phyloP scores from a whole-genome alignment of 768 basidiomycete genomes.

The Termitomyces sp. region DNA sequence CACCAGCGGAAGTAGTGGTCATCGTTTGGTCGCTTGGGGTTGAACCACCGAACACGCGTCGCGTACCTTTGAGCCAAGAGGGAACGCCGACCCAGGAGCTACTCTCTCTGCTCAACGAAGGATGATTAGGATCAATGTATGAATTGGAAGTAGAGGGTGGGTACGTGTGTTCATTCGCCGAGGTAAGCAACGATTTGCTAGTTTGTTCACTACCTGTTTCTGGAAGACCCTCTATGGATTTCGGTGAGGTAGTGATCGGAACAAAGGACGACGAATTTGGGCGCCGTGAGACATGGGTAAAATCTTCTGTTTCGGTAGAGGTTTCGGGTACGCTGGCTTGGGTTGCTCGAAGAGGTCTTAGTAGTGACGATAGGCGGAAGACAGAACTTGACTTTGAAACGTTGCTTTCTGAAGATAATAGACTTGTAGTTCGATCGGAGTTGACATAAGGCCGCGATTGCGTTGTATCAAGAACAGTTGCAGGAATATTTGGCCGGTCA shows the following conservation, averaged over 20 bases:
- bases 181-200: conserved; percentile 18
- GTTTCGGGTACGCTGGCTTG: conserved; percentile 23
- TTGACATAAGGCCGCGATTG: conserved; percentile 30
- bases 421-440: conserved; percentile 37
- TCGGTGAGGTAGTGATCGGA: conserved; percentile 49
- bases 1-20: conserved; percentile 28
- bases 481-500: conserved; percentile 23
- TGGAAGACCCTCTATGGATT: conserved; percentile 11
- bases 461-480: conserved; percentile 59
- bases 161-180: conserved; percentile 62
- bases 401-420: conserved; percentile 30
- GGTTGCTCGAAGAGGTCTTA: conserved; percentile 57
- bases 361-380: conserved; percentile 62
- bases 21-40: conserved; percentile 22
- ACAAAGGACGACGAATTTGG: conserved; percentile 55
- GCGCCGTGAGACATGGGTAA: conserved; percentile 65
- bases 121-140: conserved; percentile 41
- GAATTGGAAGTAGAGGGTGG: conserved; percentile 64
- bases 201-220: conserved; percentile 8
- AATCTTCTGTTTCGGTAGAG: conserved; percentile 50
- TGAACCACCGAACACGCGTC: conserved; percentile 35
- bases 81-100: conserved; percentile 68
- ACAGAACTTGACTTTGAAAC: conserved; percentile 35
- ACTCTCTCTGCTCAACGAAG: conserved; percentile 45
- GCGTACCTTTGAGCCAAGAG: conserved; percentile 60